These are phyloP conservation scores for Melampsora abietis-canadensis DNA, from an alignment of 1,284 basidiomycete species.

Conservation along the genomic window DNA sequence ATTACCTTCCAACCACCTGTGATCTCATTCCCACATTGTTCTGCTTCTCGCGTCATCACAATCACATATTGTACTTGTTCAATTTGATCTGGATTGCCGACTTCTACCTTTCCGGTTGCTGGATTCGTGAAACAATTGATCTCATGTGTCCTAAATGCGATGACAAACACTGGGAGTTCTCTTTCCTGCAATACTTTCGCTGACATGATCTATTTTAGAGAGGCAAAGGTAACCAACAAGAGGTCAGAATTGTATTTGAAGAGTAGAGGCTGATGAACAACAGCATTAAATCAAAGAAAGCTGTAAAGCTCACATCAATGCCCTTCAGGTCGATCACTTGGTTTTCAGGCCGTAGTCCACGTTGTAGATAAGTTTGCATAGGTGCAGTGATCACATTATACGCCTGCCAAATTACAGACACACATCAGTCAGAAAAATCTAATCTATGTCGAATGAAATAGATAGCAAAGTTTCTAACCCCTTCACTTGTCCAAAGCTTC, in stretches of 20 bases:
- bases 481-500: conserved; percentile 91
- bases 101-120: conserved; percentile 69
- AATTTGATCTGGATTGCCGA: conserved; percentile 82
- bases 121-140: conserved; percentile 85
- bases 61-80: conserved; percentile 91
- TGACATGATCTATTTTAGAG: conserved; percentile 59
- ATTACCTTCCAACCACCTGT: conserved; percentile 98
- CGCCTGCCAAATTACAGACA: conserved; percentile 60
- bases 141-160: conserved; percentile 91
- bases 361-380: conserved; percentile 86
- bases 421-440: conserved; percentile 25
- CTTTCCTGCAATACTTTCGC: conserved; percentile 84
- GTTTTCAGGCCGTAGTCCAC: conserved; percentile 83
- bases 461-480: conserved; percentile 61
- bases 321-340: conserved; percentile 90
- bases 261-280: not conserved
- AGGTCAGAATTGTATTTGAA: not conserved
- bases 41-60: conserved; percentile 77
- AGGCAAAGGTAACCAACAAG: not conserved
- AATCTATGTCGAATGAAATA: not conserved
- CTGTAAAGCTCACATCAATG: conserved; percentile 70
- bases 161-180: conserved; percentile 81
- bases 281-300: conserved; percentile 34
- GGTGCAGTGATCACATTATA: conserved; percentile 97
- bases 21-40: conserved; percentile 63